A percentile compares a stretch with the other conserved stretches of the same genome.
phyloP scores from a whole-genome alignment of 176 grass and related monocot species.

The Aegilops longissima region DNA sequence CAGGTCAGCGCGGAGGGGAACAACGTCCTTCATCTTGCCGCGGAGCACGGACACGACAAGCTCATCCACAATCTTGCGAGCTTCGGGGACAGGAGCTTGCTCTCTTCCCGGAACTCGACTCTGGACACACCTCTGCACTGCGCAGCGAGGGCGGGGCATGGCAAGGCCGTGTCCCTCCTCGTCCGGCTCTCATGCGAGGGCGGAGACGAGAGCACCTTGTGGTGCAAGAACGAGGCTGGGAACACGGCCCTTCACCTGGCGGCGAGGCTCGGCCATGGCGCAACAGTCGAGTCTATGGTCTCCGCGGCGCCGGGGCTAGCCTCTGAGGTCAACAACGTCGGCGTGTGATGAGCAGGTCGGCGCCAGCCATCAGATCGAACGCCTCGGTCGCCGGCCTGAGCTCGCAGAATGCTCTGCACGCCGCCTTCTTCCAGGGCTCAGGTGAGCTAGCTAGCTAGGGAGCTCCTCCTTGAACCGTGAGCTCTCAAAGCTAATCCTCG shows the following conservation, averaged over 20 bases:
- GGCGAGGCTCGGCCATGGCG: neutral
- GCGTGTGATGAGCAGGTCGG: neutral
- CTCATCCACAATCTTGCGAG: neutral
- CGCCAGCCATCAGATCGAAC: neutral
- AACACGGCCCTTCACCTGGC: slow-evolving; percentile 26
- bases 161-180: neutral
- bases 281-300: neutral
- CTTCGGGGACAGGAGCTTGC: neutral
- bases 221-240: neutral
- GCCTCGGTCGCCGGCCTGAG: neutral
- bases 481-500: neutral
- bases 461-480: neutral
- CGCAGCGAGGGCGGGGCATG: slow-evolving; percentile 21
- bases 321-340: neutral
- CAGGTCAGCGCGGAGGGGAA: neutral
- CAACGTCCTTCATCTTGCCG: neutral
- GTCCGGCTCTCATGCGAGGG: neutral
- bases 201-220: neutral
- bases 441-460: neutral
- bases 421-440: slow-evolving; percentile 1
- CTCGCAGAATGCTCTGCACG: slow-evolving; percentile 28
- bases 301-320: neutral
- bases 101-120: slow-evolving; percentile 9
- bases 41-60: neutral
- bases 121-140: slow-evolving; percentile 23